Evolutionary conservation across 495 filamentous ascomycete genomes (phyloP).

Genomic region (Paragyromitra xinjiangensis): DNA sequence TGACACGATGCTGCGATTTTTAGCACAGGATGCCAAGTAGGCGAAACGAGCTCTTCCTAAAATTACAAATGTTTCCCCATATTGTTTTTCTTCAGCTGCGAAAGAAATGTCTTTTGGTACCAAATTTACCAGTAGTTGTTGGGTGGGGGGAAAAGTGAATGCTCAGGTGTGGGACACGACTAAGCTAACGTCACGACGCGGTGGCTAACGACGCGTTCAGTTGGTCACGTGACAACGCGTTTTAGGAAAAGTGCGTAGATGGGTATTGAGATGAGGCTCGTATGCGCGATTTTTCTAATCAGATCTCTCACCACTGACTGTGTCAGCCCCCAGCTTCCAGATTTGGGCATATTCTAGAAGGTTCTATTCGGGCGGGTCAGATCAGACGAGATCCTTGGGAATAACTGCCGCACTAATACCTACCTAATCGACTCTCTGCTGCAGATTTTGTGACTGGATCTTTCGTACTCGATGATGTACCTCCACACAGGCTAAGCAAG

Average conservation of each 20-base stretch:
- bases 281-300: constrained; percentile 39
- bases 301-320: background rate
- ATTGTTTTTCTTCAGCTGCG: too few species aligned
- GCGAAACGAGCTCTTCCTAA: too few species aligned
- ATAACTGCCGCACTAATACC: constrained; percentile 27
- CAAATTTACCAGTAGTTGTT: background rate
- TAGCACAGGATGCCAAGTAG: too few species aligned
- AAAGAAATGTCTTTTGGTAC: too few species aligned
- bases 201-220: constrained; percentile 13
- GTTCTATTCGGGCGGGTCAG: constrained; percentile 21
- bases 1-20: background rate
- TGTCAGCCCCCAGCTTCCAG: constrained; percentile 18
- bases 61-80: too few species aligned
- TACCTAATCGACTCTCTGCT: constrained; percentile 6
- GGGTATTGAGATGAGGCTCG: constrained; percentile 24
- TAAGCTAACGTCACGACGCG: background rate
- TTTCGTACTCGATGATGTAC: constrained; percentile 13
- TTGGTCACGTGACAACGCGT: constrained; percentile 38
- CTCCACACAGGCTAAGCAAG: constrained; percentile 21
- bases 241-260: constrained; percentile 1
- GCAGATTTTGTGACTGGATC: constrained; percentile 34
- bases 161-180: background rate
- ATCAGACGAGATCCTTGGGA: constrained; percentile 40
- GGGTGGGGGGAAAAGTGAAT: background rate
- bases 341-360: constrained; percentile 38